Evolutionary conservation across 306 rosid genomes (phyloP).

Genomic region (Cucurbita pepo): DNA sequence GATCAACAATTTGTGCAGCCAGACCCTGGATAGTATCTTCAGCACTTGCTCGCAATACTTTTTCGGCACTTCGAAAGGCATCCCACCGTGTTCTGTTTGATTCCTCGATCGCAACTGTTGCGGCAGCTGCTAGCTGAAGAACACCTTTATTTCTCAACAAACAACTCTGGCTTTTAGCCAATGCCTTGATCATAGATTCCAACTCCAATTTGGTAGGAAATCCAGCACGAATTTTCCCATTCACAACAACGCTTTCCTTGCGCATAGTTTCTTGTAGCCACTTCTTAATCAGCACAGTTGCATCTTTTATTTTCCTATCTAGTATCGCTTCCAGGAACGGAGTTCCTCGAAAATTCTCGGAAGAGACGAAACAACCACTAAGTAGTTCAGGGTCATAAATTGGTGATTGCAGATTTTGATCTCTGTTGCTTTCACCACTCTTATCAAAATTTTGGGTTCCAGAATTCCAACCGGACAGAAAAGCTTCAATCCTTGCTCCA

Average conservation of each 20-base stretch:
- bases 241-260: constrained; percentile 36
- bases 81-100: constrained; percentile 62
- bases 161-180: constrained; percentile 55
- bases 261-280: constrained; percentile 83
- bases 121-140: constrained; percentile 73
- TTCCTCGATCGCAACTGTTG: constrained; percentile 55
- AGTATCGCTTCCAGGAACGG: constrained; percentile 74
- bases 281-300: constrained; percentile 61
- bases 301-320: constrained; percentile 78
- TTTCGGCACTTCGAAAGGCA: constrained; percentile 72
- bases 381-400: constrained; percentile 29
- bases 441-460: constrained; percentile 36
- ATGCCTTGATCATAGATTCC: constrained; percentile 59
- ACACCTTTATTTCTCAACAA: constrained; percentile 74
- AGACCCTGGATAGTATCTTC: constrained; percentile 88
- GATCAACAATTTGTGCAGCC: constrained; percentile 80
- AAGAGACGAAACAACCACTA: constrained; percentile 52
- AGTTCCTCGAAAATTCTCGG: constrained; percentile 63
- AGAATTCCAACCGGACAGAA: constrained; percentile 68
- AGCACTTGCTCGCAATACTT: constrained; percentile 44
- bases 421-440: constrained; percentile 34
- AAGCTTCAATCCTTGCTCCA: constrained; percentile 55
- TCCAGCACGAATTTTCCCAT: constrained; percentile 59
- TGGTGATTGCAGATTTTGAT: constrained; percentile 22
- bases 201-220: constrained; percentile 43